phyloP scores from a whole-genome alignment of 179 eudicot species.

The Drosera spatulata region DNA sequence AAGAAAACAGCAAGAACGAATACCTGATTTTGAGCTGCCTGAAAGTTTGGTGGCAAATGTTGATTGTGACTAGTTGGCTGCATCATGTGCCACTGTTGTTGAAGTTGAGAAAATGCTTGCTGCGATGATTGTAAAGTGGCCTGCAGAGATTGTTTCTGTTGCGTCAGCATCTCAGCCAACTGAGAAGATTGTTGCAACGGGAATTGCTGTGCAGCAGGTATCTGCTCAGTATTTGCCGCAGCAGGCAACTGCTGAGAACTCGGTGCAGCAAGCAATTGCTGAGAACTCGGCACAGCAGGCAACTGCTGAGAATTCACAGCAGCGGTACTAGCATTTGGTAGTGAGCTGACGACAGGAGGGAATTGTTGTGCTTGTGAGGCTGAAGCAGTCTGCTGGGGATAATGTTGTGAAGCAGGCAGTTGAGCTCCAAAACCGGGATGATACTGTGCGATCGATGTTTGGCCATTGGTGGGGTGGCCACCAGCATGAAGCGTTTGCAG shows the following conservation, averaged over 20 bases:
- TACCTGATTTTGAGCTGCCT: slow-evolving; percentile 67
- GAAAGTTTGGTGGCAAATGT: slow-evolving; percentile 40
- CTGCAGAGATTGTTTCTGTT: slow-evolving; percentile 74
- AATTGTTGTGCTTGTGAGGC: slow-evolving; percentile 29
- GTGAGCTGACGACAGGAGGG: slow-evolving; percentile 15
- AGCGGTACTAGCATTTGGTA: slow-evolving; percentile 25
- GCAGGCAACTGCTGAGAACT: slow-evolving; percentile 5
- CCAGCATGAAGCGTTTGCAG: slow-evolving; percentile 24
- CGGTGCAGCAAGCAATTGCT: slow-evolving; percentile 1
- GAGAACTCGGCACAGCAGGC: slow-evolving; percentile 1
- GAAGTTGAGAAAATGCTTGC: slow-evolving; percentile 79
- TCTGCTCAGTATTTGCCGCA: slow-evolving; percentile 32
- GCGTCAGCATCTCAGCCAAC: slow-evolving; percentile 85
- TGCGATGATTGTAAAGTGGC: slow-evolving; percentile 88
- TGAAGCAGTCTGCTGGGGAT: slow-evolving; percentile 33
- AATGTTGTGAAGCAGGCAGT: slow-evolving; percentile 32
- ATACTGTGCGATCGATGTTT: slow-evolving; percentile 35
- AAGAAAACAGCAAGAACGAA: background rate
- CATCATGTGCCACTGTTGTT: slow-evolving; percentile 79
- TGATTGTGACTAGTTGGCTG: slow-evolving; percentile 68
- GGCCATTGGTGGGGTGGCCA: slow-evolving; percentile 40
- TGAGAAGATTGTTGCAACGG: slow-evolving; percentile 63
- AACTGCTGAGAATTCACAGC: slow-evolving; percentile 31
- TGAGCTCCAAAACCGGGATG: slow-evolving; percentile 25
- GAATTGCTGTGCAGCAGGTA: slow-evolving; percentile 21